A percentile compares a stretch with the other conserved stretches of the same genome.
phyloP scores from a whole-genome alignment of 2,329 filamentous ascomycete genomes.

The Penicillium sp. region DNA sequence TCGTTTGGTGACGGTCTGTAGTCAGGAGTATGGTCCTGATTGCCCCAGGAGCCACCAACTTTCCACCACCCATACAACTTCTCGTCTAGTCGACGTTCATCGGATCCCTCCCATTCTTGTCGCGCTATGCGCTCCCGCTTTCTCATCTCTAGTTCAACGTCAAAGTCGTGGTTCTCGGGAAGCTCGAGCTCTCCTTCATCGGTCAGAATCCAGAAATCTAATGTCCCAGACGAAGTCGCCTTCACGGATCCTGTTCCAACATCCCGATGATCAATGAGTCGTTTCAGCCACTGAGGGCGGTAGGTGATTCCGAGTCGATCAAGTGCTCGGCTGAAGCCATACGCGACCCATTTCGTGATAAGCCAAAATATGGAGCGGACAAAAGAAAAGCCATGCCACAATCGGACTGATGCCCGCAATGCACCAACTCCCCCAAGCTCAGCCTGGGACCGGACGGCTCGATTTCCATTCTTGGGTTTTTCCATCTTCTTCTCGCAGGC shows the following conservation, averaged over 20 bases:
- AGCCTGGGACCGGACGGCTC: constrained; percentile 37
- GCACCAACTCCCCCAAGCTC: constrained; percentile 68
- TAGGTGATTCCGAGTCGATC: constrained; percentile 58
- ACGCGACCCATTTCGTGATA: constrained; percentile 57
- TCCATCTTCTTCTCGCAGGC: constrained; percentile 46
- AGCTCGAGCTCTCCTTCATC: constrained; percentile 55
- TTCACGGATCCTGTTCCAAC: constrained; percentile 14
- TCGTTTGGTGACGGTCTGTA: constrained; percentile 60
- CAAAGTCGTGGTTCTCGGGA: constrained; percentile 63
- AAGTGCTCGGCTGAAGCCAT: constrained; percentile 55
- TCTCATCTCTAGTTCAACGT: constrained; percentile 78
- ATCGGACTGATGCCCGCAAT: constrained; percentile 72
- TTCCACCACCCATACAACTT: constrained; percentile 84
- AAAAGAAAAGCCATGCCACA: constrained; percentile 71
- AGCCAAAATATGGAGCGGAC: constrained; percentile 70
- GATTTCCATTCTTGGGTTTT: constrained; percentile 34
- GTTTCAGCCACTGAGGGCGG: constrained; percentile 62
- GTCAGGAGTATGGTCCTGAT: constrained; percentile 74
- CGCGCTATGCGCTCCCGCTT: constrained; percentile 53
- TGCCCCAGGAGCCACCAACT: constrained; percentile 78
- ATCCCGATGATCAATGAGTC: constrained; percentile 31
- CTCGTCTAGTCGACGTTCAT: constrained; percentile 67
- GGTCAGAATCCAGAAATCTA: constrained; percentile 55
- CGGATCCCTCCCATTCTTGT: constrained; percentile 42
- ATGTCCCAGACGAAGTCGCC: constrained; percentile 23